Conservation (phyloP, 2,329 filamentous ascomycete genomes). For the Thermoascus crustaceus region DNA sequence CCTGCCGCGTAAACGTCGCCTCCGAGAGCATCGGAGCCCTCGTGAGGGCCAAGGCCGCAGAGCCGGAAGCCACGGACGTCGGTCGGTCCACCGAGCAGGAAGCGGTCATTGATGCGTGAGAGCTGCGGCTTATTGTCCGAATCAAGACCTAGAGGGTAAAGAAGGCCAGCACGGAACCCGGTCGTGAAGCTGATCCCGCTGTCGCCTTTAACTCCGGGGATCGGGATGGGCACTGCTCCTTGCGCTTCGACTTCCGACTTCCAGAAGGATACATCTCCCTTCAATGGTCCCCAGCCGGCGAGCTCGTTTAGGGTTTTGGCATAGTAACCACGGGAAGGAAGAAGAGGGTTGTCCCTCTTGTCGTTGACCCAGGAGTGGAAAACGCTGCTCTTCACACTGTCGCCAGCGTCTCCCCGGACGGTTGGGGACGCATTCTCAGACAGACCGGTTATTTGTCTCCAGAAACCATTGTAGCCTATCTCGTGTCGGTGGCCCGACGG, state of each 20-base stretch:
- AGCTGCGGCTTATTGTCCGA: slow-evolving; percentile 48
- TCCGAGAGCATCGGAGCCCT: slow-evolving; percentile 76
- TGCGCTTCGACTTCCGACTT: slow-evolving; percentile 84
- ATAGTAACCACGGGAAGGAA: slow-evolving; percentile 76
- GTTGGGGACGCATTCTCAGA: slow-evolving; percentile 68
- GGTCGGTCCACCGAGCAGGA: slow-evolving; percentile 87
- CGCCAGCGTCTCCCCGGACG: slow-evolving; percentile 76
- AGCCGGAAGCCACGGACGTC: slow-evolving; percentile 91
- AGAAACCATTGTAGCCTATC: slow-evolving; percentile 69
- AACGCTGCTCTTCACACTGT: slow-evolving; percentile 81
- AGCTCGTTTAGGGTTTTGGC: slow-evolving; percentile 70
- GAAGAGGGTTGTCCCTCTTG: slow-evolving; percentile 71
- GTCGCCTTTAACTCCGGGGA: slow-evolving; percentile 59
- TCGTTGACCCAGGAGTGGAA: slow-evolving; percentile 76
- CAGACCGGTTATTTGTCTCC: slow-evolving; percentile 82
- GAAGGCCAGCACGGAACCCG: slow-evolving; percentile 69
- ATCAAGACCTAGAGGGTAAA: slow-evolving; percentile 70
- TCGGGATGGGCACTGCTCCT: slow-evolving; percentile 62
- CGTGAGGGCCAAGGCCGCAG: slow-evolving; percentile 78
- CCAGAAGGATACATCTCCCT: slow-evolving; percentile 86
- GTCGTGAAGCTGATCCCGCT: slow-evolving; percentile 77
- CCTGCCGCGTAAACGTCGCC: slow-evolving; percentile 89
- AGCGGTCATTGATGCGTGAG: slow-evolving; percentile 86
- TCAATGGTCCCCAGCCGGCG: slow-evolving; percentile 76
- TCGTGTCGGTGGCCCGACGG: slow-evolving; percentile 61